These are phyloP conservation scores for Parachlorella kessleri DNA, from an alignment of 139 green algal genomes.

Conservation along the genomic window DNA sequence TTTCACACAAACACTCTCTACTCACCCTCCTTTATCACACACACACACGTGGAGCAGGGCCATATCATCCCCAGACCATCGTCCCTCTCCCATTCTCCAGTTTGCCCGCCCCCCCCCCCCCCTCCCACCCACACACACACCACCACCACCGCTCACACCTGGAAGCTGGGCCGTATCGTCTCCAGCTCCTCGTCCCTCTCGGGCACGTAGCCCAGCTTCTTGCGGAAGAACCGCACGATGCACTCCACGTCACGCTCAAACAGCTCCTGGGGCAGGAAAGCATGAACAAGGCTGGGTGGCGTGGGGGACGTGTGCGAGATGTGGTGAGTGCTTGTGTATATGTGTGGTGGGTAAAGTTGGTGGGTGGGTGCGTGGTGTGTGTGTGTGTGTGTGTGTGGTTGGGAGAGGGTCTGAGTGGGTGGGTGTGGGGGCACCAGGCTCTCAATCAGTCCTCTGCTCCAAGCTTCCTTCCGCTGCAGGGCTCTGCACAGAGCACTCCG, in stretches of 20 bases:
- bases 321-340: too few species aligned
- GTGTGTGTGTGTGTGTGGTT: too few species aligned
- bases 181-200: slow-evolving; percentile 61
- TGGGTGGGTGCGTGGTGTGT: too few species aligned
- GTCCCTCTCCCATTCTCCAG: background rate
- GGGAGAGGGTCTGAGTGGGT: too few species aligned
- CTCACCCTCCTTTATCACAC: background rate
- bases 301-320: background rate
- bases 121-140: background rate
- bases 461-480: too few species aligned
- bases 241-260: slow-evolving; percentile 96
- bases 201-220: slow-evolving; percentile 76
- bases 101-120: background rate
- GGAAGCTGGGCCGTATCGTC: slow-evolving; percentile 54
- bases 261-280: slow-evolving; percentile 57
- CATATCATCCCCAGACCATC: background rate
- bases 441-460: too few species aligned
- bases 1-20: too few species aligned
- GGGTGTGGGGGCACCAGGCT: too few species aligned
- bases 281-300: background rate
- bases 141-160: slow-evolving; percentile 17
- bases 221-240: slow-evolving; percentile 80
- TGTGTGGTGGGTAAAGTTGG: too few species aligned
- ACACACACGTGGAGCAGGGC: background rate
- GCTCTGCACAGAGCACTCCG: too few species aligned